These are phyloP conservation scores for Phytophthora citricola DNA, from an alignment of 352 stramenopile genomes.

Conservation along the genomic window DNA sequence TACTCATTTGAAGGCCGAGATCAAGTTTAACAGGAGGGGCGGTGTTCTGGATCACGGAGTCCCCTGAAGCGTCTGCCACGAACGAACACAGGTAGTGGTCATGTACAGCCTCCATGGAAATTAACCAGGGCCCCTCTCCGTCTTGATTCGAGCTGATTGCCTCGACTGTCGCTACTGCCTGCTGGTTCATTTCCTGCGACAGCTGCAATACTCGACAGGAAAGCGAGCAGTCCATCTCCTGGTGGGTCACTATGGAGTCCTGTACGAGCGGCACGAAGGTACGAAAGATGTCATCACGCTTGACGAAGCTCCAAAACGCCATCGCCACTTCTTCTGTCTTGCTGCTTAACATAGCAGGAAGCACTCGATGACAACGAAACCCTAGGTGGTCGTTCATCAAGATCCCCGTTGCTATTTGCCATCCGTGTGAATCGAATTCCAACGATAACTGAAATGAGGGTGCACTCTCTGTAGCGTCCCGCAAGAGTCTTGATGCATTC, in stretches of 20 bases:
- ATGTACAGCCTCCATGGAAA: conserved; percentile 59
- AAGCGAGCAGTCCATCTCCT: conserved; percentile 36
- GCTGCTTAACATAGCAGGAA: conserved; percentile 18
- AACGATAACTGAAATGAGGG: conserved; percentile 41
- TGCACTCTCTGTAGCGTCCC: conserved; percentile 14
- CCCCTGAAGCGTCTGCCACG: conserved; percentile 31
- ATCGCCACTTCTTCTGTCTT: conserved; percentile 42
- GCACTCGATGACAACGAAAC: conserved; percentile 51
- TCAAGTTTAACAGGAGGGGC: conserved; percentile 29
- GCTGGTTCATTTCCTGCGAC: conserved; percentile 21
- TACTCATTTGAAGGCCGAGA: conserved; percentile 39
- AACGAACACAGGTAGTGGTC: conserved; percentile 64
- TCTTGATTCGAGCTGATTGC: conserved; percentile 33
- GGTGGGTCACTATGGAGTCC: conserved; percentile 47
- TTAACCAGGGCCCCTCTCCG: conserved; percentile 42
- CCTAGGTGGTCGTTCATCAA: conserved; percentile 45
- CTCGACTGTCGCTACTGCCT: conserved; percentile 56
- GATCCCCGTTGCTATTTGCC: conserved; percentile 52
- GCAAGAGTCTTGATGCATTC: conserved; percentile 49
- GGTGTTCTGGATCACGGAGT: conserved; percentile 25
- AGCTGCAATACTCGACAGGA: conserved; percentile 50
- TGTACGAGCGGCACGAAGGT: conserved; percentile 65
- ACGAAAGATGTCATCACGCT: conserved; percentile 67
- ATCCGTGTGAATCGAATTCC: conserved; percentile 51
- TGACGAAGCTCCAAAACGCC: conserved; percentile 57